These are phyloP conservation scores for Phytophthora idaei DNA, from an alignment of 352 stramenopile genomes.

Conservation along the genomic window DNA sequence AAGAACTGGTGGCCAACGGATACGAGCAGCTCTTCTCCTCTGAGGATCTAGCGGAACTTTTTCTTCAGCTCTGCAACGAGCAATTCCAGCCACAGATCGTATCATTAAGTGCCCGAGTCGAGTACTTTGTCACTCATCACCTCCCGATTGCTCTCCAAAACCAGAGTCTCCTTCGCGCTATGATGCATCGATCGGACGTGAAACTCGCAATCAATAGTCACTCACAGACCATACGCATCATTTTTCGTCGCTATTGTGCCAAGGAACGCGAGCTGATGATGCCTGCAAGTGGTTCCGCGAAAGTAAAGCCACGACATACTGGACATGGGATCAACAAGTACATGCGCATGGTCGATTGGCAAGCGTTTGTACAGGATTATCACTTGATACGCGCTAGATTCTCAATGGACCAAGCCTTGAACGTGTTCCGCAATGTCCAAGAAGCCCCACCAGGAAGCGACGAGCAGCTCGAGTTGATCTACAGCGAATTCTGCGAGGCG, in stretches of 20 bases:
- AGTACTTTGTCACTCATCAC: conserved; percentile 59
- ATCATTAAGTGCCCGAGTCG: conserved; percentile 64
- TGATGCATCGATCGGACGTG: conserved; percentile 59
- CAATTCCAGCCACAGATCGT: conserved; percentile 68
- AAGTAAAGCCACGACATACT: conserved; percentile 25
- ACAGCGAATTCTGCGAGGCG: conserved; percentile 74
- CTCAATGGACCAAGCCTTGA: conserved; percentile 55
- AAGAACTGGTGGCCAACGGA: conserved; percentile 46
- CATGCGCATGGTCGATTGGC: conserved; percentile 72
- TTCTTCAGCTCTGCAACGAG: conserved; percentile 79
- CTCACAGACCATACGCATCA: conserved; percentile 57
- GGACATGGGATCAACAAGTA: conserved; percentile 62
- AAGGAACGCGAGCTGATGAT: conserved; percentile 58
- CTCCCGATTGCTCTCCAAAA: conserved; percentile 58
- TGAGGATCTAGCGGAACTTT: conserved; percentile 63
- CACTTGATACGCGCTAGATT: conserved; percentile 67
- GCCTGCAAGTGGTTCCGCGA: conserved; percentile 17
- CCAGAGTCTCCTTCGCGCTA: conserved; percentile 55
- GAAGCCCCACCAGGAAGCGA: conserved; percentile 45
- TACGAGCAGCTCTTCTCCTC: conserved; percentile 68
- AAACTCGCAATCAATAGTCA: conserved; percentile 65
- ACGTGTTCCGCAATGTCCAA: conserved; percentile 71
- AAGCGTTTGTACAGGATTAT: conserved; percentile 75
- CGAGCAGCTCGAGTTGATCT: conserved; percentile 72
- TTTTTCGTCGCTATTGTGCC: conserved; percentile 77